phyloP scores from a whole-genome alignment of 2,329 filamentous ascomycete species.

The Graphiopsis chlorocephala region DNA sequence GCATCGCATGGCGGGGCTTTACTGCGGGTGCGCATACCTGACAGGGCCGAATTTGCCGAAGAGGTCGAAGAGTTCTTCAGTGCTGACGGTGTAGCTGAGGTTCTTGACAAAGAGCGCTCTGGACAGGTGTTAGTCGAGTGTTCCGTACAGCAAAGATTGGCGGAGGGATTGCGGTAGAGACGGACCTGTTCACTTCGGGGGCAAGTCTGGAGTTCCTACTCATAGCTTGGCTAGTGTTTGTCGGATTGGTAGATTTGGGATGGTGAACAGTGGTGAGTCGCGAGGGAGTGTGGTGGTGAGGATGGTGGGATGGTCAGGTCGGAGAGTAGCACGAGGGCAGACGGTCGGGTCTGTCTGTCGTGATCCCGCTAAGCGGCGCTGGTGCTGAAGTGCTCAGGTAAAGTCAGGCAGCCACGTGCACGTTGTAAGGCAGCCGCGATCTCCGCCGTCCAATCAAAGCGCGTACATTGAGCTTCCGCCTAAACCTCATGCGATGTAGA shows the following conservation, averaged over 20 bases:
- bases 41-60: constrained; percentile 97
- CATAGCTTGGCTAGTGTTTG: constrained; percentile 64
- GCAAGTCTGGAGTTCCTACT: constrained; percentile 95
- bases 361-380: background rate
- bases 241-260: constrained; percentile 18
- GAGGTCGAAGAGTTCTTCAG: constrained; percentile 96
- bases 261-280: background rate
- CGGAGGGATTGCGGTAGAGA: constrained; percentile 24
- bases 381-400: background rate
- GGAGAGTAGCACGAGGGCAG: background rate
- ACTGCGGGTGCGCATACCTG: constrained; percentile 57
- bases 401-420: background rate
- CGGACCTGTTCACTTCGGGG: constrained; percentile 97
- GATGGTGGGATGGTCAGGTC: background rate
- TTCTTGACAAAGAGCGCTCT: constrained; percentile 99
- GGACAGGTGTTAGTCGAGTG: constrained; percentile 19
- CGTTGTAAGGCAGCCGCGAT: background rate
- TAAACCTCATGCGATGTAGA: too few relatives aligned
- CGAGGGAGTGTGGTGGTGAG: background rate
- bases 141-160: constrained; percentile 1
- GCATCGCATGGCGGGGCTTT: background rate
- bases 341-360: background rate
- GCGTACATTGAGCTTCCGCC: background rate
- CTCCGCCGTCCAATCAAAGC: background rate
- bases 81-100: constrained; percentile 98